Percentiles rank a stretch among this genome's conserved stretches.
These are phyloP conservation scores for Telfairia occidentalis DNA, from an alignment of 331 rosid species.

Conservation along the genomic window DNA sequence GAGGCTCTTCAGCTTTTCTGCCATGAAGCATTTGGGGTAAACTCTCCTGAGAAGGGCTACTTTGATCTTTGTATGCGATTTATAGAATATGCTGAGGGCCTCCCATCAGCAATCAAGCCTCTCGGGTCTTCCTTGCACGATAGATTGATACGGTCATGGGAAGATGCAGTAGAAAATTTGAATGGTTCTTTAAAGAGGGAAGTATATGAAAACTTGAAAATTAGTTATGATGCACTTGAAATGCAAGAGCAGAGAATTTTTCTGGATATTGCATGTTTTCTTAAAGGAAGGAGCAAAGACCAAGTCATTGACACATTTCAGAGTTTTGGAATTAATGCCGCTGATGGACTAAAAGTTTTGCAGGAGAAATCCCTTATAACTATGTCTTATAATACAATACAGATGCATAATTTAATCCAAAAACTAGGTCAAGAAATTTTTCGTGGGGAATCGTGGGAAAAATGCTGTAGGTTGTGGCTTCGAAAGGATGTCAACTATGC, in stretches of 20 bases:
- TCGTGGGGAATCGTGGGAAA: neutral
- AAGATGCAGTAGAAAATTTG: neutral
- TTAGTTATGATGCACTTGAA: constrained; percentile 10
- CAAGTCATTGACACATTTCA: constrained; percentile 1
- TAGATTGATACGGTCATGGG: neutral
- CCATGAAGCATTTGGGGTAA: constrained; percentile 2
- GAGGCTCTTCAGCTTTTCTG: constrained; percentile 12
- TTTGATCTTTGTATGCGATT: constrained; percentile 6
- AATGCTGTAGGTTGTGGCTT: neutral
- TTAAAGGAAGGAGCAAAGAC: constrained; percentile 7
- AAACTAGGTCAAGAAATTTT: neutral
- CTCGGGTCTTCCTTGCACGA: constrained; percentile 7
- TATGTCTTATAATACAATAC: neutral
- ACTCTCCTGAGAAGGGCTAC: neutral
- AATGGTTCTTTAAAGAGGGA: neutral
- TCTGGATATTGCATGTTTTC: constrained; percentile 12
- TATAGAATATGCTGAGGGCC: constrained; percentile 2
- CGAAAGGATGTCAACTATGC: neutral
- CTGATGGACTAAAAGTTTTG: neutral
- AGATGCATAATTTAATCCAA: constrained; percentile 11
- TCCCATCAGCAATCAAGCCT: constrained; percentile 7
- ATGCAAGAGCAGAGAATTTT: neutral
- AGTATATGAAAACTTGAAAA: neutral
- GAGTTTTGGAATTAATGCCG: constrained; percentile 2
- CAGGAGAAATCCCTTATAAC: neutral